These are phyloP conservation scores for Rhizopogon hawkerae DNA, from an alignment of 1,284 basidiomycete genomes.

Conservation along the genomic window DNA sequence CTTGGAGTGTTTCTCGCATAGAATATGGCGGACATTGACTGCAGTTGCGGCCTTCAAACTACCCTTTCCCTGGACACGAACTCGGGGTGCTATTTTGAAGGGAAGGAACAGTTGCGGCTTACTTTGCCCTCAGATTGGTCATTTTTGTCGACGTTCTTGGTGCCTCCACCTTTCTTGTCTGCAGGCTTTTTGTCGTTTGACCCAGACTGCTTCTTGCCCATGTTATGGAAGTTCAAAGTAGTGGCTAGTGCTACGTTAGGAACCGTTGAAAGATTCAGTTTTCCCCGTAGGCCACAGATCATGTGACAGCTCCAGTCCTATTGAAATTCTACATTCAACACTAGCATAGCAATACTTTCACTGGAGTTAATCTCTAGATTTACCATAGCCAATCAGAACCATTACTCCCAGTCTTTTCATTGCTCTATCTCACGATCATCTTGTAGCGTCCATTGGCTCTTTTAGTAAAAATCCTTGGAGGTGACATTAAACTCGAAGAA, in stretches of 20 bases:
- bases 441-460: neutral
- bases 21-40: slow-evolving; percentile 76
- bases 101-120: neutral
- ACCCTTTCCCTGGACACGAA: slow-evolving; percentile 38
- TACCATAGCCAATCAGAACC: neutral
- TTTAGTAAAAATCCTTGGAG: neutral
- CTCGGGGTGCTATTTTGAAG: neutral
- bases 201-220: slow-evolving; percentile 46
- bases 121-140: slow-evolving; percentile 25
- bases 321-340: no score
- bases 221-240: slow-evolving; percentile 15
- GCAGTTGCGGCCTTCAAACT: slow-evolving; percentile 66
- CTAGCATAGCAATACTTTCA: no score
- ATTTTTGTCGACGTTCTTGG: slow-evolving; percentile 24
- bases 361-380: neutral
- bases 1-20: slow-evolving; percentile 80
- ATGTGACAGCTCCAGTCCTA: no score
- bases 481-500: neutral
- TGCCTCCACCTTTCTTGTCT: slow-evolving; percentile 27
- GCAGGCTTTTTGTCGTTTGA: slow-evolving; percentile 27
- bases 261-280: no score
- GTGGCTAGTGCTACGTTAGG: no score
- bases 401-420: no score
- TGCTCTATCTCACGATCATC: neutral
- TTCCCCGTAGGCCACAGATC: no score